Base-by-base conservation (phyloP, 2,329 filamentous ascomycete genomes). In the Hymenoscyphus salicellus region DNA sequence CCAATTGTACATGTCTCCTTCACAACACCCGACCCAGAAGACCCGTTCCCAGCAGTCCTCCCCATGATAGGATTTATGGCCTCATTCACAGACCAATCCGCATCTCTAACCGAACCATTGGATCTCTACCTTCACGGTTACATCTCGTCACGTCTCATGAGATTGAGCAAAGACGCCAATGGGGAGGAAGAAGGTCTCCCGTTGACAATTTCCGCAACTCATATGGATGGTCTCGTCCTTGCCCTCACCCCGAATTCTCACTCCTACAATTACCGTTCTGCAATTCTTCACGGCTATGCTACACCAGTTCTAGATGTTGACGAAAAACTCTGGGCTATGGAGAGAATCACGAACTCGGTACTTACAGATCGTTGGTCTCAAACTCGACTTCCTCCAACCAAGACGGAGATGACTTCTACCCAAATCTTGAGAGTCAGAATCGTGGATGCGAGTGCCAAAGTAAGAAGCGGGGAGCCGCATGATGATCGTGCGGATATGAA, bases 1-100 rank as follows among this genome's bases (percentile, higher is more conserved):
- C 86, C 86, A 36, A 83, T 96, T 58, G 82, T 95, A 23, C 88
- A 95, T 78, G 87, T 95, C 71, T 92, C 91, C 69, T 95, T 95
- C 82, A 85, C 79, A 81, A 10, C 80, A 79, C 55, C 58, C 10
- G n/a, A 38, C 14, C 63, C 64, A 36, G 30, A 30, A 4, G 66
- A 70, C 55, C 88, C 89, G 0, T 95, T 93, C 73, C 91, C 92
- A 3, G 85, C 86, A 60, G 88, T 89, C 61, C 83, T 96, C 2
- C 92, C 92, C 67, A 93, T 96, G 89, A 92, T 96, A 72, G 91
- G 91, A 57, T 87, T 91, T 72, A 90, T 95, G 83, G 90, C 87
- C 14, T 91, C 89, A 32, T 95, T 89, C 75, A 79, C 80, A 65
- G 79, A 82, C 0, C 89, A 89, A 7, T n/a, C n/a, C 2, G 82